These are phyloP conservation scores for Lolium multiflorum DNA, from an alignment of 176 grass and related monocot genomes.

Conservation along the genomic window DNA sequence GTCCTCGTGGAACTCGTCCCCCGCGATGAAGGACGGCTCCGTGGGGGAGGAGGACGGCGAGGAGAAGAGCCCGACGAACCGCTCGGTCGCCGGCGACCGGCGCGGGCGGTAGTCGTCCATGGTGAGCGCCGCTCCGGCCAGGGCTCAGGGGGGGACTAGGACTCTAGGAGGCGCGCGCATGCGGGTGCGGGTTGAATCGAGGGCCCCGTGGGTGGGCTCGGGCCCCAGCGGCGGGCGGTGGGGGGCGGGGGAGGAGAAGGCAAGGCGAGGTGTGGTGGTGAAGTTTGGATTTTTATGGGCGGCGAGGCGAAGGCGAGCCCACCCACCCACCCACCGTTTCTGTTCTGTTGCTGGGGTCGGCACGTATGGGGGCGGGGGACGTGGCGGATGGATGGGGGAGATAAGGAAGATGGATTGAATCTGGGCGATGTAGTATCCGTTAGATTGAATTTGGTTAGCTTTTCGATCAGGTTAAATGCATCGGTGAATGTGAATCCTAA, in stretches of 20 bases:
- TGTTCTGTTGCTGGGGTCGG: neutral
- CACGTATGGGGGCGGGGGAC: constrained; percentile 1
- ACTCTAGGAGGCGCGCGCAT: constrained; percentile 34
- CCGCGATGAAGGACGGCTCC: constrained; percentile 48
- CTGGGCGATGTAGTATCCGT: neutral
- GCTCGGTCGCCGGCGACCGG: constrained; percentile 55
- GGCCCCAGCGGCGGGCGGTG: constrained; percentile 15
- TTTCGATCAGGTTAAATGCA: constrained; percentile 21
- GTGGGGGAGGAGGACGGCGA: constrained; percentile 65
- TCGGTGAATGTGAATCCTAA: neutral
- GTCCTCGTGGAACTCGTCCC: constrained; percentile 59
- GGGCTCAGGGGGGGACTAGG: too few relatives aligned
- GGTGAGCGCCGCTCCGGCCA: neutral
- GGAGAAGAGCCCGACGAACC: constrained; percentile 62
- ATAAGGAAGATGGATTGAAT: constrained; percentile 5
- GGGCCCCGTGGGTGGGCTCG: neutral
- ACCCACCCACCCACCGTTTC: neutral
- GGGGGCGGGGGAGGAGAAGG: neutral
- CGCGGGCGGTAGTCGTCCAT: constrained; percentile 58
- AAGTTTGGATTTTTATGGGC: constrained; percentile 57
- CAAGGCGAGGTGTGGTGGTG: neutral
- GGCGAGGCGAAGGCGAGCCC: neutral
- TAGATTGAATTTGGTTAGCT: neutral
- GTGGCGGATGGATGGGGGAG: constrained; percentile 25
- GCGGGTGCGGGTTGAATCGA: constrained; percentile 30